Evolutionary conservation across 495 filamentous ascomycete genomes (phyloP).

Genomic region (Echria macrotheca): DNA sequence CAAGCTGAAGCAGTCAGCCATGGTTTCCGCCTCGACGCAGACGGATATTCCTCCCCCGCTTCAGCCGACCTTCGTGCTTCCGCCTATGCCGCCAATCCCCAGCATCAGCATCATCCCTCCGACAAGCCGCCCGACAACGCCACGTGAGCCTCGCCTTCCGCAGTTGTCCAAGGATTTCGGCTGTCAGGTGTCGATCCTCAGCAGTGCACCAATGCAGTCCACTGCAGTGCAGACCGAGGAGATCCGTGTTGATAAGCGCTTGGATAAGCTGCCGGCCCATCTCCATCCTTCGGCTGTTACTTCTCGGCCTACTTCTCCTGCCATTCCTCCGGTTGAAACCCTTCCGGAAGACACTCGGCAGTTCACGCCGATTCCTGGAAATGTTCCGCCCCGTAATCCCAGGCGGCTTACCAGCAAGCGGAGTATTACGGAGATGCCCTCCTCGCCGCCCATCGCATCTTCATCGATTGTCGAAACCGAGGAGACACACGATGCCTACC

Average conservation of each 20-base stretch:
- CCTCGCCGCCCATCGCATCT: conserved; percentile 37
- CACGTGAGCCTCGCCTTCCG: conserved; percentile 47
- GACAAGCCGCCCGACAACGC: conserved; percentile 46
- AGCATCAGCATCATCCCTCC: conserved; percentile 59
- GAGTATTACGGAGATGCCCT: conserved; percentile 42
- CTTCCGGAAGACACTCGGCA: conserved; percentile 30
- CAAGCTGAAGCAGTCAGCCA: conserved; percentile 21
- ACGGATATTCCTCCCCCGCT: conserved; percentile 43
- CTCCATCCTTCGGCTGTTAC: conserved; percentile 67
- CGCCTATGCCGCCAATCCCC: conserved; percentile 43
- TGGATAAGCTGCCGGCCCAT: conserved; percentile 68
- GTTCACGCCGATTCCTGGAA: conserved; percentile 47
- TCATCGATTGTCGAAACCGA: conserved; percentile 16
- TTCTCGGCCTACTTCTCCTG: conserved; percentile 50
- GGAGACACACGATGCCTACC: conserved; percentile 61
- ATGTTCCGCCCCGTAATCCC: conserved; percentile 48
- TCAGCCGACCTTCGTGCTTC: conserved; percentile 25
- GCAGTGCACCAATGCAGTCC: conserved; percentile 50
- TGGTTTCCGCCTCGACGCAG: conserved; percentile 60
- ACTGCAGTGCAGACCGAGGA: conserved; percentile 83
- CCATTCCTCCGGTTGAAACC: conserved; percentile 20
- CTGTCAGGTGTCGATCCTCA: conserved; percentile 46
- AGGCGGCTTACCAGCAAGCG: conserved; percentile 40
- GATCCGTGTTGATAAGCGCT: conserved; percentile 70
- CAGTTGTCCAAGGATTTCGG: conserved; percentile 51